phyloP scores from a whole-genome alignment of 73 alveolate species.

The Tetrahymena malaccensis region DNA sequence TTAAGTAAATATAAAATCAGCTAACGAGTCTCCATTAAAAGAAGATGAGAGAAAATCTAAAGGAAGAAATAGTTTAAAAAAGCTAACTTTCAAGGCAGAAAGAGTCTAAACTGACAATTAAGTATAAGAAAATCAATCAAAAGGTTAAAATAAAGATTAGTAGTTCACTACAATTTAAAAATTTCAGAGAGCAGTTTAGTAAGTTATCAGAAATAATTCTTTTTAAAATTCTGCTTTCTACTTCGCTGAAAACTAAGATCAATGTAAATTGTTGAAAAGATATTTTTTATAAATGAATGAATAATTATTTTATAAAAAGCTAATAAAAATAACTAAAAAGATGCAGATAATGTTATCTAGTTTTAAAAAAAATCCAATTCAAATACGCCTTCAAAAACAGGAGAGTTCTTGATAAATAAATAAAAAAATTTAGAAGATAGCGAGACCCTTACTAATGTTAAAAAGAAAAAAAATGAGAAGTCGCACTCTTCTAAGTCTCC shows the following conservation, averaged over 20 bases:
- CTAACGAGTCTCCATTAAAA: neutral
- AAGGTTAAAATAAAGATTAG: neutral
- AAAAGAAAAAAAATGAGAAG: too few species aligned
- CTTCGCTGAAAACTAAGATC: neutral
- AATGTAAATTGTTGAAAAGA: neutral
- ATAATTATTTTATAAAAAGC: neutral
- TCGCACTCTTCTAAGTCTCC: neutral
- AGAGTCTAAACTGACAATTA: neutral
- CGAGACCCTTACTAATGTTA: too few species aligned
- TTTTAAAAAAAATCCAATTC: neutral
- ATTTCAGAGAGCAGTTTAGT: neutral
- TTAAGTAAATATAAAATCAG: neutral
- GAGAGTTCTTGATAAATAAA: neutral
- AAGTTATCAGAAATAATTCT: neutral
- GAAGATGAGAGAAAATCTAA: neutral
- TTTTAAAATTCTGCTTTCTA: neutral
- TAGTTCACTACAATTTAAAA: neutral
- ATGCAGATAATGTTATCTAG: neutral
- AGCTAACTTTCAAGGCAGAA: neutral
- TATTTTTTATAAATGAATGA: too few species aligned
- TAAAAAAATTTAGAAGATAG: neutral
- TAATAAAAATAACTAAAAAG: neutral
- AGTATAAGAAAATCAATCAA: neutral
- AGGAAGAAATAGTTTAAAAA: neutral
- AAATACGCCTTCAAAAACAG: neutral